These are phyloP conservation scores for Lactifluus subvellereus DNA, from an alignment of 768 basidiomycete species.

Conservation along the genomic window DNA sequence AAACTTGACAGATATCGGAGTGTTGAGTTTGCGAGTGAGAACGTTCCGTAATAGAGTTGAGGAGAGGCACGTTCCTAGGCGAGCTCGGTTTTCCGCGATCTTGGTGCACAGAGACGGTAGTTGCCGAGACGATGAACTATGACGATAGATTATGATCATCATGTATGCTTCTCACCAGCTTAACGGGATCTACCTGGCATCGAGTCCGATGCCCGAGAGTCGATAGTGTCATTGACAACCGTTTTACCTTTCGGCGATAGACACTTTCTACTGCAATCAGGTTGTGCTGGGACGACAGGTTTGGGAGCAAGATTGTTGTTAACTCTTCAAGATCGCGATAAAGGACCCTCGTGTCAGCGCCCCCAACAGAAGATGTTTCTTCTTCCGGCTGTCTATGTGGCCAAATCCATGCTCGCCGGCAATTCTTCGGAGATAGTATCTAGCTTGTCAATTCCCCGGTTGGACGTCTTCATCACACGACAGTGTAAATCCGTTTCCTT, in stretches of 20 bases:
- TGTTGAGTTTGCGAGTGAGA: neutral
- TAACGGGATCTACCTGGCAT: too few relatives aligned
- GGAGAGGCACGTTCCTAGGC: neutral
- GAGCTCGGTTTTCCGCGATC: neutral
- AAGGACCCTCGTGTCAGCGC: neutral
- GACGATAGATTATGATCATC: too few relatives aligned
- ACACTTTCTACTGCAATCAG: too few relatives aligned
- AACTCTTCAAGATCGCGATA: too few relatives aligned
- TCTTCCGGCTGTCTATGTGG: neutral
- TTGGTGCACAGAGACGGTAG: neutral
- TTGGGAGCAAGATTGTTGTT: too few relatives aligned
- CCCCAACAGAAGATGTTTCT: neutral
- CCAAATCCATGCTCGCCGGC: neutral
- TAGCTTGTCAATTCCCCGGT: neutral
- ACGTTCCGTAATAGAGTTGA: neutral
- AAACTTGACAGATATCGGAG: neutral
- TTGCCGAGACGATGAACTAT: too few relatives aligned
- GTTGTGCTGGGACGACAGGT: too few relatives aligned
- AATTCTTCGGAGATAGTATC: neutral
- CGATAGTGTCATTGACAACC: too few relatives aligned
- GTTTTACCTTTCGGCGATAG: too few relatives aligned
- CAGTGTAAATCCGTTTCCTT: neutral
- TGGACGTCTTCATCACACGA: neutral
- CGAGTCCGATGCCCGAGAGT: too few relatives aligned
- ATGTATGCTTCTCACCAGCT: too few relatives aligned